Percentiles rank a stretch among this genome's conserved stretches.
phyloP scores from a whole-genome alignment of 2,329 filamentous ascomycete genomes.

The Fusarium ambrosium region DNA sequence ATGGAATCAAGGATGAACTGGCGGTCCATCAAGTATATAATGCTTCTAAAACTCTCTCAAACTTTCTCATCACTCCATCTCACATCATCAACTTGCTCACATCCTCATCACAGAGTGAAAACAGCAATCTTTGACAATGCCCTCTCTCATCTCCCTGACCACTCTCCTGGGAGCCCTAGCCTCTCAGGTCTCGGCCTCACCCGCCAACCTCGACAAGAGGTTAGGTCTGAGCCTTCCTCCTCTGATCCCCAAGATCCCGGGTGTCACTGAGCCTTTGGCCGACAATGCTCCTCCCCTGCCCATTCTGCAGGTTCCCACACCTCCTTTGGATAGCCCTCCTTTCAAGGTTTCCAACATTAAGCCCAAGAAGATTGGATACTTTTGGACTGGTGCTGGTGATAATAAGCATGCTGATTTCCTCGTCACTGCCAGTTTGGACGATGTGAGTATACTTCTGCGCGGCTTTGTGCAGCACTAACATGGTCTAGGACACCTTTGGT shows the following conservation, averaged over 20 bases:
- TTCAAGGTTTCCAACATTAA: slow-evolving; percentile 68
- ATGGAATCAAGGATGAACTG: neutral
- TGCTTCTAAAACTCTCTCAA: slow-evolving; percentile 39
- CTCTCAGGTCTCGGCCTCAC: slow-evolving; percentile 30
- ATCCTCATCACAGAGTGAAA: slow-evolving; percentile 3
- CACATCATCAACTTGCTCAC: slow-evolving; percentile 41
- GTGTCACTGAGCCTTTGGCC: slow-evolving; percentile 69
- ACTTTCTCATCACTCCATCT: slow-evolving; percentile 28
- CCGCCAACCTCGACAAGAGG: slow-evolving; percentile 28
- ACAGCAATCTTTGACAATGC: slow-evolving; percentile 25
- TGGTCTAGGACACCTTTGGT: slow-evolving; percentile 69
- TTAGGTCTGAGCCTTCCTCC: slow-evolving; percentile 61
- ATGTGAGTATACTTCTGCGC: slow-evolving; percentile 53
- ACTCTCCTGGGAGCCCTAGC: slow-evolving; percentile 36
- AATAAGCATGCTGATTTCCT: slow-evolving; percentile 72
- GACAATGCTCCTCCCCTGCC: slow-evolving; percentile 66
- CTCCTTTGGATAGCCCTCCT: slow-evolving; percentile 66
- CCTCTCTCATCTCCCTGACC: slow-evolving; percentile 35
- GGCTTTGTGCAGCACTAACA: neutral
- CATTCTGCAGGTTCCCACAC: slow-evolving; percentile 71
- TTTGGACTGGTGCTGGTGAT: slow-evolving; percentile 73
- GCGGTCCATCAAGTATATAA: slow-evolving; percentile 30
- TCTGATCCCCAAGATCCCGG: slow-evolving; percentile 70
- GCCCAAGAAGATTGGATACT: slow-evolving; percentile 76
- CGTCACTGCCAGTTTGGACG: slow-evolving; percentile 70